These are phyloP conservation scores for Laguncularia racemosa DNA, from an alignment of 345 rosid species.

Conservation along the genomic window DNA sequence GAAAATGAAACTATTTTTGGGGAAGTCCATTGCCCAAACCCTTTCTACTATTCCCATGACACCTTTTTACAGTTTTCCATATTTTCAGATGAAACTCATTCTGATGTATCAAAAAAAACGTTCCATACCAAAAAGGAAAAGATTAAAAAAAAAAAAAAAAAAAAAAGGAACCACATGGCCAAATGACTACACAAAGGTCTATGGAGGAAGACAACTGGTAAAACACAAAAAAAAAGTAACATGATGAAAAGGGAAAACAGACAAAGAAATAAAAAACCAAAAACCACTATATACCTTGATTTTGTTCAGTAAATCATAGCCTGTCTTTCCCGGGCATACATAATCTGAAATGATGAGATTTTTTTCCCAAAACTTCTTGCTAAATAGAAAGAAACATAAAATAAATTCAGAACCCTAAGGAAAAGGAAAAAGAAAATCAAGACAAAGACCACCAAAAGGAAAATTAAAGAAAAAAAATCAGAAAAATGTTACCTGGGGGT, in stretches of 20 bases:
- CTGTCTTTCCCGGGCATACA: slow-evolving; percentile 91
- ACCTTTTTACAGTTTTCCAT: no score
- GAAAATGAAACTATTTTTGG: slow-evolving; percentile 3
- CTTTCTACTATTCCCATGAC: no score
- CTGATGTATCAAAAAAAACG: no score
- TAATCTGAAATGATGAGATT: slow-evolving; percentile 67
- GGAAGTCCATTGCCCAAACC: background rate
- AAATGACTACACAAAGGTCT: no score
- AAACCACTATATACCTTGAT: slow-evolving; percentile 42
- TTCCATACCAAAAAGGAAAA: background rate
- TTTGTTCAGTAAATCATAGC: slow-evolving; percentile 73
- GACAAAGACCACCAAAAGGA: background rate
- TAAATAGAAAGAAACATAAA: slow-evolving; percentile 5
- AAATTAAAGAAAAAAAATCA: background rate
- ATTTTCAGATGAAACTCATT: no score
- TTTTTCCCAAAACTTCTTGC: slow-evolving; percentile 48
- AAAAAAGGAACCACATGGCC: slow-evolving; percentile 3
- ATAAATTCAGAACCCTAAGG: background rate
- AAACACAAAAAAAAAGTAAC: slow-evolving; percentile 11
- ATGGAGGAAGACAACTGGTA: slow-evolving; percentile 1
- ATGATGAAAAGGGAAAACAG: slow-evolving; percentile 8
- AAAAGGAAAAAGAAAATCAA: no score
- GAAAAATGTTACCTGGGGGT: slow-evolving; percentile 24
- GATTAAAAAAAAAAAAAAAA: background rate
- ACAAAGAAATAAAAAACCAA: slow-evolving; percentile 2